A percentile compares a stretch with the other conserved stretches of the same genome.
These are phyloP conservation scores for Ploettnerulaceae sp. DNA, from an alignment of 2,329 filamentous ascomycete species.

Conservation along the genomic window DNA sequence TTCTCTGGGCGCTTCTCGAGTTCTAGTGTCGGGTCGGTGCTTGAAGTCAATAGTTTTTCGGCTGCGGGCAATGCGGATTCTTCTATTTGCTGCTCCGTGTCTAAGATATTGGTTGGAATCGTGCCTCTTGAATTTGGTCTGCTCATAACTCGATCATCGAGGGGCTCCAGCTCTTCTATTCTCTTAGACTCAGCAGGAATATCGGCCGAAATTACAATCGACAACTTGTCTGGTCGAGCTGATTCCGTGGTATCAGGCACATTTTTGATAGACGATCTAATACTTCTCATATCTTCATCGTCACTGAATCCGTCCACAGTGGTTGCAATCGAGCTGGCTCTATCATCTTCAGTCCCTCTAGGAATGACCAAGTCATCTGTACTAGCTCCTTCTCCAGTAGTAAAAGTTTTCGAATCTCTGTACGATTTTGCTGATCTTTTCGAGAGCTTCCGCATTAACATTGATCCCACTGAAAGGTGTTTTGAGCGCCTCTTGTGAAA, in stretches of 20 bases:
- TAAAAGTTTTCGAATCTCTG: constrained; percentile 26
- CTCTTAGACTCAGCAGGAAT: not conserved
- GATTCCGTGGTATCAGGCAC: constrained; percentile 15
- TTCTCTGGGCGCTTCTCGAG: constrained; percentile 7
- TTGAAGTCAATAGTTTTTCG: constrained; percentile 19
- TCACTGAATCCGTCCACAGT: constrained; percentile 50
- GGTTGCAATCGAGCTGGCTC: constrained; percentile 50
- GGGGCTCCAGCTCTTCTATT: not conserved
- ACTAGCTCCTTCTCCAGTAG: constrained; percentile 25
- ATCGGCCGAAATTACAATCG: not conserved
- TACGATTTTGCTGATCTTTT: constrained; percentile 21
- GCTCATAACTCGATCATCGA: not conserved
- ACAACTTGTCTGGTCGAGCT: constrained; percentile 8
- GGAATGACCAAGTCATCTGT: constrained; percentile 43
- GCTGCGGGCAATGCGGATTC: not conserved
- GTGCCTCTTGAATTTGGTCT: constrained; percentile 6
- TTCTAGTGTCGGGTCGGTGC: constrained; percentile 22
- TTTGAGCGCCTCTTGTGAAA: constrained; percentile 48
- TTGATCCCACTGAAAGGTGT: constrained; percentile 46
- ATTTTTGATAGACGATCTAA: constrained; percentile 23
- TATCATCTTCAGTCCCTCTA: constrained; percentile 33
- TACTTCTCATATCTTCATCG: constrained; percentile 32
- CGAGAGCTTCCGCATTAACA: constrained; percentile 26
- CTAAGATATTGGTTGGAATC: constrained; percentile 6
- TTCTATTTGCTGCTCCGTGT: constrained; percentile 1